Evolutionary conservation across 2,329 filamentous ascomycete genomes (phyloP), one percentile per base, ranked within the genome.

Genomic region (Trichoderma endophyticum): DNA sequence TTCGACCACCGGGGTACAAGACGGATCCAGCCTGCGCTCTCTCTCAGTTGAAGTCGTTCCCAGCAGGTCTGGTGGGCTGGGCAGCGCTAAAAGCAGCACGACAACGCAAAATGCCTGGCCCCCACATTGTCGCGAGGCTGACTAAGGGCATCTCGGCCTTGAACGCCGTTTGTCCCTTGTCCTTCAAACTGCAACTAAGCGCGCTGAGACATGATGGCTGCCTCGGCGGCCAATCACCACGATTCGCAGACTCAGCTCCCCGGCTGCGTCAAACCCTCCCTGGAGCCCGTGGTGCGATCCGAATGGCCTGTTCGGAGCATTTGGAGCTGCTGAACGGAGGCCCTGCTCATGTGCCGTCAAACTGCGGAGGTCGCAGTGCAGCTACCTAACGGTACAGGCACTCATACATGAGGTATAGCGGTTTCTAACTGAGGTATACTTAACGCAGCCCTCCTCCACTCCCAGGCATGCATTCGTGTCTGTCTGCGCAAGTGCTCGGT

Each of bases 71-170:
- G 54, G 30, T 28, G 62, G 62, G 51, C 61, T 66, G 43, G 34
- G 26, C 14, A 34, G 15, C 69, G 61, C 70, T 66, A 54, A 26
- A 30, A n/a, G n/a, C n/a, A 43, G 36, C 51, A 39, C 21, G 15
- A 48, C 70, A 39, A 21, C 28, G 59, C 59, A 63, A 71, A 71
- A 67, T 43, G 56, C 39, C 28, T 9, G 24, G 39, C 63, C 70
- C 70, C 70, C 80, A 81, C 80, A 79, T 82, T 82, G 80, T 75
- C 77, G 79, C 75, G 78, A 72, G 12, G 63, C 75, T 83, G 81
- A 83, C 80, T 83, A 80, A 83, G 56, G 18, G n/a, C 28, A 24
- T 12, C 48, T 54, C 48, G 48, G 48, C 48, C n/a, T 54, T 5
- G 0, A 54, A 24, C n/a, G n/a, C 48, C 48, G 48, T 54, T 54